A percentile compares a stretch with the other conserved stretches of the same genome.
Conservation (phyloP, 2,329 filamentous ascomycete genomes). For the Monilinia polystroma region DNA sequence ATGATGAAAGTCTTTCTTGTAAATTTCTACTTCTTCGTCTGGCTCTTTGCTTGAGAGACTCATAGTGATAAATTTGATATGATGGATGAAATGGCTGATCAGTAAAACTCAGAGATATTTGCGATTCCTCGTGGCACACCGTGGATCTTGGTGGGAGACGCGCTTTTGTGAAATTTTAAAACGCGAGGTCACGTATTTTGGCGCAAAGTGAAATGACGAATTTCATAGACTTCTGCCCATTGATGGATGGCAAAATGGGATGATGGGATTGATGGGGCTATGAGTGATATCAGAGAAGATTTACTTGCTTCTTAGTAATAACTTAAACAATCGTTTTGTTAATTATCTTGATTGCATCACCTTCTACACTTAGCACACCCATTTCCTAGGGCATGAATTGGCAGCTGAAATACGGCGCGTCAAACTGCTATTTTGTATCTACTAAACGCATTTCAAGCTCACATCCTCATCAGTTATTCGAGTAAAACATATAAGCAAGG, state of each 20-base stretch:
- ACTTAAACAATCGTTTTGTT: background rate
- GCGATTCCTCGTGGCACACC: background rate
- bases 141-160: constrained; percentile 8
- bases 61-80: background rate
- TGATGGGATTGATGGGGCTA: background rate
- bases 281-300: background rate
- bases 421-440: background rate
- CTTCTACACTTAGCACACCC: background rate
- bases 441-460: background rate
- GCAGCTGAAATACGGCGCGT: background rate
- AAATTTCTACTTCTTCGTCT: background rate
- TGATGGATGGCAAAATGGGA: background rate
- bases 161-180: constrained; percentile 1
- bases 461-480: background rate
- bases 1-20: constrained; percentile 58
- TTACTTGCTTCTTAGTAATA: background rate
- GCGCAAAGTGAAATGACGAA: constrained; percentile 13
- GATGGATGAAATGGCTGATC: background rate
- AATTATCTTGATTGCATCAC: background rate
- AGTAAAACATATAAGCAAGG: background rate
- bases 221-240: too few relatives aligned
- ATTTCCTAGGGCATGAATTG: background rate
- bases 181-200: constrained; percentile 22
- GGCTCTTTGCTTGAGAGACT: background rate
- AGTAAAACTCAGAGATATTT: too few relatives aligned